These are phyloP conservation scores for Schizonepeta tenuifolia DNA, from an alignment of 257 asterid genomes.

Conservation along the genomic window DNA sequence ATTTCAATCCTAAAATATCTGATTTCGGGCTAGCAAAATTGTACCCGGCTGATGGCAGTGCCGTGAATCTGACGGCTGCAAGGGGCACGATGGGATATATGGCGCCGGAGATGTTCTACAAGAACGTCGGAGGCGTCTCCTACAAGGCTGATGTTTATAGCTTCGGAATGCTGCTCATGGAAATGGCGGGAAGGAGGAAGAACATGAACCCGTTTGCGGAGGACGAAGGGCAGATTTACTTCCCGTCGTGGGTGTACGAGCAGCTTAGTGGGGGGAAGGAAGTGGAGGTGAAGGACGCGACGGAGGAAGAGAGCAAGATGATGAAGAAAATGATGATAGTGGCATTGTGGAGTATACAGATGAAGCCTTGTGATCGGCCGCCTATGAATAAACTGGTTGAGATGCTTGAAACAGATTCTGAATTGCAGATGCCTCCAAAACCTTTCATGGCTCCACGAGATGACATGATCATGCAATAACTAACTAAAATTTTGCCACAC, in stretches of 20 bases:
- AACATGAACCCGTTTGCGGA: conserved; percentile 43
- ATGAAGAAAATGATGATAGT: conserved; percentile 45
- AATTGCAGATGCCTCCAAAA: conserved; percentile 50
- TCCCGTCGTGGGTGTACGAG: conserved; percentile 51
- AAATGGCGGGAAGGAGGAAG: conserved; percentile 43
- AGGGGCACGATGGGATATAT: conserved; percentile 54
- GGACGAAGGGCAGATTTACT: conserved; percentile 45
- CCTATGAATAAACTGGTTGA: conserved; percentile 49
- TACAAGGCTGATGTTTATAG: conserved; percentile 52
- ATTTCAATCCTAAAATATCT: conserved; percentile 45
- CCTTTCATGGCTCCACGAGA: conserved; percentile 48
- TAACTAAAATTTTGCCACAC: neutral
- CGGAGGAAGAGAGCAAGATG: conserved; percentile 41
- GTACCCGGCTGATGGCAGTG: conserved; percentile 31
- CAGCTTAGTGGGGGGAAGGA: conserved; percentile 41
- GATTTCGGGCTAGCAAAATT: conserved; percentile 49
- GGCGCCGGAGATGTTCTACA: conserved; percentile 52
- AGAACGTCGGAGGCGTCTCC: conserved; percentile 45
- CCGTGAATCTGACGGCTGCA: conserved; percentile 38
- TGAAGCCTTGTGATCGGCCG: conserved; percentile 58
- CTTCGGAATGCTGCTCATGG: conserved; percentile 52
- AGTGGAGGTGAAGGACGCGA: conserved; percentile 37
- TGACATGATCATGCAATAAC: conserved; percentile 32
- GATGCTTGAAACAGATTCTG: conserved; percentile 51
- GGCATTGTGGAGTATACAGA: conserved; percentile 58